Base-by-base conservation (phyloP, 2,329 filamentous ascomycete species). In the Lizonia empirigonia region DNA sequence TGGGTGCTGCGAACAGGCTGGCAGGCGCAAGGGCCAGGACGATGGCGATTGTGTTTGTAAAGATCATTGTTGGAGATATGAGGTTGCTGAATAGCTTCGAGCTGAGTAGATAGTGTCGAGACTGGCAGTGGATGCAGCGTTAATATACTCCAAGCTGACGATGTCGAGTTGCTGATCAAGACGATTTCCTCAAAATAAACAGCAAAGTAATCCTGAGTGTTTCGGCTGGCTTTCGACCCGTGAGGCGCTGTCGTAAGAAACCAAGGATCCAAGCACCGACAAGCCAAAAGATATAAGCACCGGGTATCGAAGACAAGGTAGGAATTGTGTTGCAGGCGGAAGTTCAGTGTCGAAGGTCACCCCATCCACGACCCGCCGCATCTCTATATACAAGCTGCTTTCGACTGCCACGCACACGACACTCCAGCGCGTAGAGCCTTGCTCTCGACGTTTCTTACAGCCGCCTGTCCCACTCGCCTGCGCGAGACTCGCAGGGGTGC, bases 1-100 rank as follows among this genome's bases (percentile, higher is more conserved):
- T 69, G 7, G 71, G 71, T 33, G 68, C 69, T 19, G 71, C 71
- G 55, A 72, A 55, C 46, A 74, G 44, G 16, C 60, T 55, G 13
- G 64, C 45, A 34, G 70, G 70, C 54, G 69, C 65, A 48, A 74
- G 54, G 34, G 70, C 68, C 61, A 71, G 51, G 62, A 71, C 34
- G 48, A 73, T 53, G 9, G 63, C 55, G 58, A 71, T 32, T 16
- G 65, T 55, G 34, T 59, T 61, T 41, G 67, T 58, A 68, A 72
- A 73, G 58, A 71, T 61, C 71, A 74, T 74, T 39, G 44, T 62
- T 24, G 33, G 34, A n/a, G 26, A 18, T 32, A 35, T 39, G 23
- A n/a, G 16, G 18, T 15, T n/a, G 10, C 26, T 29, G 15, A 27
- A 12, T 30, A 30, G 32, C 6, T n/a, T 18, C 15, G 18, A 19